A percentile compares a stretch with the other conserved stretches of the same genome.
Evolutionary conservation across 1,284 basidiomycete species (phyloP).

Genomic region (Megacollybia platyphylla): DNA sequence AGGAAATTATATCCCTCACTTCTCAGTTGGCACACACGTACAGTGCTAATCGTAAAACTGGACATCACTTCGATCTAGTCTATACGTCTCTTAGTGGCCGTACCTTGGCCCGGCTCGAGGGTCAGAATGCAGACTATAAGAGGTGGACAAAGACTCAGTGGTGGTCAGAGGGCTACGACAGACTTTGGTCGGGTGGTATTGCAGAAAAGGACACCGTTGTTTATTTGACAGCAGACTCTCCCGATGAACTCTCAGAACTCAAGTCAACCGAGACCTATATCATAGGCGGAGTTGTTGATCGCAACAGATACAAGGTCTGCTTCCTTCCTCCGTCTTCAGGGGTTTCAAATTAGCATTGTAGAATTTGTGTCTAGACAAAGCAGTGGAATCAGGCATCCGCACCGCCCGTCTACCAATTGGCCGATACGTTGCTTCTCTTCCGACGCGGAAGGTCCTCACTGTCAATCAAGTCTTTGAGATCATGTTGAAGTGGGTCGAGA

Average conservation of each 20-base stretch:
- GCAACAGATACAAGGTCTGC: conserved; percentile 88
- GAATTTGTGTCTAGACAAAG: conserved; percentile 87
- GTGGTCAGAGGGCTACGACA: conserved; percentile 65
- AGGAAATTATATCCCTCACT: conserved; percentile 84
- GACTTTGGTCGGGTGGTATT: conserved; percentile 38
- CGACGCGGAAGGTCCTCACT: conserved; percentile 90
- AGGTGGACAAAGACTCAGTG: conserved; percentile 78
- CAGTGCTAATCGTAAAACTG: conserved; percentile 68
- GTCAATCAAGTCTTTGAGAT: conserved; percentile 98
- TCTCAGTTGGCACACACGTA: conserved; percentile 88
- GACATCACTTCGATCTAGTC: conserved; percentile 63
- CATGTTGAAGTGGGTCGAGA: conserved; percentile 79
- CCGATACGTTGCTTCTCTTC: conserved; percentile 69
- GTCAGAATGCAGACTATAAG: conserved; percentile 54
- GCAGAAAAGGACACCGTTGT: conserved; percentile 46
- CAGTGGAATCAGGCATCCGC: conserved; percentile 59
- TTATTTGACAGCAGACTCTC: conserved; percentile 93
- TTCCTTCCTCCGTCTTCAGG: conserved; percentile 1
- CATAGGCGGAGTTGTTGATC: conserved; percentile 94
- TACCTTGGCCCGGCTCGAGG: conserved; percentile 57
- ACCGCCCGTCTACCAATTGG: conserved; percentile 91
- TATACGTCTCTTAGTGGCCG: conserved; percentile 73
- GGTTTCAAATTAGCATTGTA: conserved; percentile 17
- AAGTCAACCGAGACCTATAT: conserved; percentile 84
- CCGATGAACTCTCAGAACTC: conserved; percentile 73